Base-by-base conservation (phyloP, 2,329 filamentous ascomycete species). In the Atkinsonella hypoxylon region DNA sequence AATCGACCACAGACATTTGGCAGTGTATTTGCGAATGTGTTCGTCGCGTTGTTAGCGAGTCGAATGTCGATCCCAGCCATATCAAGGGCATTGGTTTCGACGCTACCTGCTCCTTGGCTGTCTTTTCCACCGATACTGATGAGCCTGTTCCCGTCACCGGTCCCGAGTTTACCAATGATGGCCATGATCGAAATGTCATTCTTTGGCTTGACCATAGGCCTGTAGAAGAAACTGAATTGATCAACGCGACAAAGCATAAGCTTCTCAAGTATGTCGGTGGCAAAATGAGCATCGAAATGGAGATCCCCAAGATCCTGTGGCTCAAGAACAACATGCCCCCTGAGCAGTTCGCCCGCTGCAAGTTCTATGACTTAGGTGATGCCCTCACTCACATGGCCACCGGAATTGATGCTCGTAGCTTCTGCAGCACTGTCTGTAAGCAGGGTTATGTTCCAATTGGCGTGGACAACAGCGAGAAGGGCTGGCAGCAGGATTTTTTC, bases 231-330 rank as follows among this genome's bases (percentile, higher is more conserved):
- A 94, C 91, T 0, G 83, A 87, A 55, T 86, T 87, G 70, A 95
- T 98, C 72, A 98, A 98, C 67, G 81, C 82, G 50, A 97, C 93
- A 2, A 78, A 83, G 49, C 93, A 98, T 74, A 93, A 94, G 67
- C 75, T 98, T 49, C 80, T 98, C 53, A 86, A 89, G 62, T 98
- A 98, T 64, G 93, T 98, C 17, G 93, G 93, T 59, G 93, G 93
- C 56, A 91, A 86, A 66, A 98, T 98, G 93, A 95, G 89, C 65
- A 91, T 96, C 57, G 93, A 98, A 74, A 98, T 98, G 93, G 93
- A 98, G 68, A 94, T 98, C 51, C 93, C 93, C 56, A 98, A 98
- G 72, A 88, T 96, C 1, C 76, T 97, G 52, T 98, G 93, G 93
- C 77, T 98, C 64, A 97, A 97, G 78, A 95, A 95, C 69, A 81